Base-by-base conservation (phyloP, 495 filamentous ascomycete genomes). In the Podospora tetraspora region DNA sequence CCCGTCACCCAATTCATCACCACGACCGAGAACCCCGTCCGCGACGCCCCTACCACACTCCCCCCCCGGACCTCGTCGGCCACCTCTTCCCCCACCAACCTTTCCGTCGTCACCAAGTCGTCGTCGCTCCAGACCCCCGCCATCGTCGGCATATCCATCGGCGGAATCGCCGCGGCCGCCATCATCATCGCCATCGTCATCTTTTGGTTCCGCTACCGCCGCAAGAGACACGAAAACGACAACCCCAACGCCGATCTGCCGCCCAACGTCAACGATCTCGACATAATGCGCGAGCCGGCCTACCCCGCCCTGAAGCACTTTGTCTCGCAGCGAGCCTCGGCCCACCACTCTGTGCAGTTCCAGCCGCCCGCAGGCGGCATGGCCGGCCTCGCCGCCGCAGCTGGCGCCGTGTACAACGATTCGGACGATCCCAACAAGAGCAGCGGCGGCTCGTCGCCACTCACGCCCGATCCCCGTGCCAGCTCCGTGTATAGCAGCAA, bases 131-230 rank as follows among this genome's bases (percentile, higher is more conserved):
- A 73, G n/a, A 74, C 70, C 9, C 63, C 68, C 21, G 63, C 72
- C n/a, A 75, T 78, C 22, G 76, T 67, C 6, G 75, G 70, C 62
- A 72, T 76, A 8, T 71, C 72, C 9, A 67, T 68, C 2, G 72
- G 73, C 16, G 62, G 69, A 60, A 66, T 63, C 66, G 67, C 63
- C 59, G 43, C 70, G 11, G 70, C 66, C 57, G 61, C 73, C 22
- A 43, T 76, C 24, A 30, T 75, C 9, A 63, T 62, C 12, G 68
- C 65, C 11, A 59, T 76, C 19, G 24, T 71, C 11, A 65, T 76
- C 56, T 70, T 74, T 57, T 70, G 58, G 24, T 24, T 73, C 64
- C 70, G 72, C 59, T 68, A 70, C 62, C 62, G 59, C 59, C 66
- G 62, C 59, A 57, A 43, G 1, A 43, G 52, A 19, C 0, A 10